A percentile compares a stretch with the other conserved stretches of the same genome.
Evolutionary conservation across 345 rosid species (phyloP).

Genomic region (Citrus trifoliata): DNA sequence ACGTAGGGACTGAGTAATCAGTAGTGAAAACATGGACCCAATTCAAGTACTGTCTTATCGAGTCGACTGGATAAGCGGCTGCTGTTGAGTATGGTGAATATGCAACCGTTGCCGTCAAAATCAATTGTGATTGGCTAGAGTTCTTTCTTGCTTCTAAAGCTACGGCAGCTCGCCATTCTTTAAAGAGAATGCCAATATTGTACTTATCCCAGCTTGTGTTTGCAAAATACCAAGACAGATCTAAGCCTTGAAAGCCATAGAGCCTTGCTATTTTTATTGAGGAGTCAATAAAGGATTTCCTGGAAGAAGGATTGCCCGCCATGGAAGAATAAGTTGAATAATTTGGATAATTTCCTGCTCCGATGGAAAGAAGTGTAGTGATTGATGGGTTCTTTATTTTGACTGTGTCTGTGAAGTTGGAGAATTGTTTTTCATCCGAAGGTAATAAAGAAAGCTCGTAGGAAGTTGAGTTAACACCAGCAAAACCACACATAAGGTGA

Average conservation of each 20-base stretch:
- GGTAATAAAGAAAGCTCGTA: too few relatives aligned
- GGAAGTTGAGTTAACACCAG: too few relatives aligned
- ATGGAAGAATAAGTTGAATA: background rate
- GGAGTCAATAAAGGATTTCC: slow-evolving; percentile 12
- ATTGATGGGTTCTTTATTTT: background rate
- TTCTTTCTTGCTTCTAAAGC: background rate
- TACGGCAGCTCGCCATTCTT: slow-evolving; percentile 7
- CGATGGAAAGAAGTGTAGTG: slow-evolving; percentile 17
- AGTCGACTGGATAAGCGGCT: background rate
- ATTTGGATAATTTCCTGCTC: background rate
- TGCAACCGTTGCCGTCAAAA: background rate
- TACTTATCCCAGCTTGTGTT: background rate
- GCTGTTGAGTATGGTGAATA: too few relatives aligned
- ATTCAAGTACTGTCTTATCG: slow-evolving; percentile 9
- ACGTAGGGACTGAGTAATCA: slow-evolving; percentile 15
- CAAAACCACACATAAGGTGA: too few relatives aligned
- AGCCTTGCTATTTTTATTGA: background rate
- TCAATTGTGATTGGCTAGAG: slow-evolving; percentile 13
- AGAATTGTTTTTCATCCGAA: too few relatives aligned
- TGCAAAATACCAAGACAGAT: slow-evolving; percentile 13
- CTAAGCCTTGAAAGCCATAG: slow-evolving; percentile 20
- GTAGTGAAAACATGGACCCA: slow-evolving; percentile 21
- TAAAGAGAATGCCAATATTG: background rate
- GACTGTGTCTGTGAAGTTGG: too few relatives aligned
- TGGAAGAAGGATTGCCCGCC: background rate